Evolutionary conservation across 345 rosid genomes (phyloP).

Genomic region (Anastatica hierochuntica): DNA sequence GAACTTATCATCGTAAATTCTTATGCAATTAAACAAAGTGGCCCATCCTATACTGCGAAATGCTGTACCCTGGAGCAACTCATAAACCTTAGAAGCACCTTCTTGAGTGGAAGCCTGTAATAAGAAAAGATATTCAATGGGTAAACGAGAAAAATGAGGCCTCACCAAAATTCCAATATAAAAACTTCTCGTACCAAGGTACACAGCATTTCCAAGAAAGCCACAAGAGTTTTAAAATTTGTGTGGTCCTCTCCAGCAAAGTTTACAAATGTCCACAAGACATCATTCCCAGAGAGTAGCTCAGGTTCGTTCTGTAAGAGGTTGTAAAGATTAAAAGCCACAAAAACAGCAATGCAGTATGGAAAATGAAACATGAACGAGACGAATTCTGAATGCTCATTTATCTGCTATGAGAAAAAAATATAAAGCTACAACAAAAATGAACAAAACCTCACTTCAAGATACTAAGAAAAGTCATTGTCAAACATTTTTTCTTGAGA

Average conservation of each 20-base stretch:
- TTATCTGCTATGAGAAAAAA: neutral
- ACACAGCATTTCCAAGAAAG: conserved; percentile 87
- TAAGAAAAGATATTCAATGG: conserved; percentile 3
- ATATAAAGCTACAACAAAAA: neutral
- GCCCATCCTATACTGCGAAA: conserved; percentile 92
- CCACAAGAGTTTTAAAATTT: conserved; percentile 85
- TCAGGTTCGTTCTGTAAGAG: conserved; percentile 78
- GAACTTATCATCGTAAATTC: conserved; percentile 80
- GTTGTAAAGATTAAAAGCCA: conserved; percentile 6
- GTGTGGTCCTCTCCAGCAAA: conserved; percentile 99
- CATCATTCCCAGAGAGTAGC: conserved; percentile 84
- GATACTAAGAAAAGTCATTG: neutral
- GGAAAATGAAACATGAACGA: neutral
- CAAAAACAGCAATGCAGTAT: neutral
- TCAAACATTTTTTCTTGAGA: neutral
- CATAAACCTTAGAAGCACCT: conserved; percentile 86
- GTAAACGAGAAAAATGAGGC: conserved; percentile 5
- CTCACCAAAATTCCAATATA: conserved; percentile 1
- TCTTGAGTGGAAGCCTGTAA: conserved; percentile 87
- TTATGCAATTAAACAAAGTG: conserved; percentile 80
- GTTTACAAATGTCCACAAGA: conserved; percentile 91
- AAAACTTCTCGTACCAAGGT: conserved; percentile 61
- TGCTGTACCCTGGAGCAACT: conserved; percentile 76
- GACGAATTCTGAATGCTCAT: neutral
- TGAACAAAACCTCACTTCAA: neutral